Evolutionary conservation across 768 basidiomycete genomes (phyloP), one percentile per base, ranked within the genome.

Genomic region (Tulasnella sp.): DNA sequence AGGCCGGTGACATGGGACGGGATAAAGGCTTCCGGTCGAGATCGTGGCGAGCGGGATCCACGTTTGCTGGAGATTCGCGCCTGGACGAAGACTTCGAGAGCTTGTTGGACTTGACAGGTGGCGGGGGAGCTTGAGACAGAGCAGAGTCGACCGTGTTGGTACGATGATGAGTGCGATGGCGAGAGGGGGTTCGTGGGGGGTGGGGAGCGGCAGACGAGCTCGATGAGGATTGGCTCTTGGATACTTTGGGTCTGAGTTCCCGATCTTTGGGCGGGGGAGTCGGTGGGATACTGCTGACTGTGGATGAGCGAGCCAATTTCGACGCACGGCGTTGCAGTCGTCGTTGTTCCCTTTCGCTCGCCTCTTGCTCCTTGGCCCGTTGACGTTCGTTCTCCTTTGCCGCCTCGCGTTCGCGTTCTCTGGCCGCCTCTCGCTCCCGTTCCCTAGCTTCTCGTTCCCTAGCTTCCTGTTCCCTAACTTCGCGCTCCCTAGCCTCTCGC

Each of bases 211-310:
- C 42, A 11, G 51, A 46, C 13, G 74, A 74, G 29, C 74, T 74
- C 29, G 74, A 48, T n/a, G 74, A 51, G 13, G 74, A 51, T 42
- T 74, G 74, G 10, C 46, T 46, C 11, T 35, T 35, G 15, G 74
- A n/a, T 13, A n/a, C 51, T 18, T 26, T 29, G 37, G 74, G 51
- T n/a, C 32, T 32, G 23, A 76, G 39, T 5, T 61, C 61, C 20
- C 44, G 39, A n/a, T 76, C 40, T 51, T 76, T 76, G 3, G 75
- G 75, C 20, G 75, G 75, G 3, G 75, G 75, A 9, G 75, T 51
- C 15, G 75, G 75, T 29, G 75, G 75, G 23, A 76, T 69, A 37
- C 48, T 61, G 55, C 55, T 76, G 37, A 61, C 23, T 15, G 75
- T 76, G 26, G 75, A 76, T 6, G 55, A 32, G 55, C 75, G 75